Evolutionary conservation across 805 yeast genomes (phyloP).

Genomic region (Myxozyma monticola): DNA sequence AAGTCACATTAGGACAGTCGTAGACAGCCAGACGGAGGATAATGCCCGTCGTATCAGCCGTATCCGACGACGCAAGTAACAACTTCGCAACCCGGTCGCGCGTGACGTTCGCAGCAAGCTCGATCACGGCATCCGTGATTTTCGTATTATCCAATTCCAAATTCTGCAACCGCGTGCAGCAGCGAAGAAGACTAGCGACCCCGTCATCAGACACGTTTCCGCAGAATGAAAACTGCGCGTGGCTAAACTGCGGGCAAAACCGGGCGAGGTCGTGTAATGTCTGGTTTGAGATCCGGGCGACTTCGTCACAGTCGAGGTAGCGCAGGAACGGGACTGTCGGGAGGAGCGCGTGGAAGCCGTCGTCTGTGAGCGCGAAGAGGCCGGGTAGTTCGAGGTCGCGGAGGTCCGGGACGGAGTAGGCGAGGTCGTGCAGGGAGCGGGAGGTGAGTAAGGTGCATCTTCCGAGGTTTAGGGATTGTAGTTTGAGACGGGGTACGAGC

Average conservation of each 20-base stretch:
- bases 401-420: no score
- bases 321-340: constrained; percentile 6
- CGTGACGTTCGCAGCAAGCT: constrained; percentile 8
- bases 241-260: constrained; percentile 9
- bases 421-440: constrained; percentile 6
- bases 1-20: constrained; percentile 27
- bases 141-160: constrained; percentile 25
- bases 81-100: constrained; percentile 7
- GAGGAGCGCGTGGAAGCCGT: constrained; percentile 9
- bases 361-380: constrained; percentile 7
- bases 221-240: constrained; percentile 19
- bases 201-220: constrained; percentile 14
- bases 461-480: constrained; percentile 12
- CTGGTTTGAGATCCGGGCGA: constrained; percentile 8
- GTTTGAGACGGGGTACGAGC: no score
- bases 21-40: constrained; percentile 14
- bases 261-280: constrained; percentile 11
- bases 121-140: constrained; percentile 19
- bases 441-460: constrained; percentile 14
- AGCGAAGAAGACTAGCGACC: constrained; percentile 3
- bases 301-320: constrained; percentile 26
- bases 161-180: constrained; percentile 9
- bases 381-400: constrained; percentile 13
- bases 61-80: neutral
- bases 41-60: constrained; percentile 3